Evolutionary conservation across 2,329 filamentous ascomycete genomes (phyloP).

Genomic region (Fusarium decemcellulare): DNA sequence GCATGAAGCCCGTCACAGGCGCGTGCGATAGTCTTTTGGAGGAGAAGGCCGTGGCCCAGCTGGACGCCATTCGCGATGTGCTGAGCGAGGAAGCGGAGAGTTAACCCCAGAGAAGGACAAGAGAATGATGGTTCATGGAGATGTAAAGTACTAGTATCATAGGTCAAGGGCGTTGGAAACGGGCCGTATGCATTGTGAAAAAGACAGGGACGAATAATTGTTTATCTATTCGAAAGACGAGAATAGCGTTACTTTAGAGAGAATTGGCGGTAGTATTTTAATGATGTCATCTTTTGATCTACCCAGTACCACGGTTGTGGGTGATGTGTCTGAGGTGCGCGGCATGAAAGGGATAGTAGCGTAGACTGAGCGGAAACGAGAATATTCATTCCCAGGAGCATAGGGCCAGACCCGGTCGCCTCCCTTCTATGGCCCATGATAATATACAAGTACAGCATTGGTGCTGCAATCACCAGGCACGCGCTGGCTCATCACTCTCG

Average conservation of each 20-base stretch:
- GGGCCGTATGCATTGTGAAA: constrained; percentile 38
- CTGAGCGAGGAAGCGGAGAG: constrained; percentile 66
- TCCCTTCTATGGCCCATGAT: constrained; percentile 35
- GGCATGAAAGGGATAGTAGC: background rate
- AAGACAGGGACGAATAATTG: constrained; percentile 32
- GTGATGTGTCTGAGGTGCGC: background rate
- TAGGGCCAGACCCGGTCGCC: constrained; percentile 11
- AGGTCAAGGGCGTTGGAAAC: constrained; percentile 45
- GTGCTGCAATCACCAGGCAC: constrained; percentile 34
- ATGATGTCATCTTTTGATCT: constrained; percentile 11
- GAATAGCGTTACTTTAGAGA: constrained; percentile 2
- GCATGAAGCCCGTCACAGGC: constrained; percentile 55
- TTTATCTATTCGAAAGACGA: constrained; percentile 22
- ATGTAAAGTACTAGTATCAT: constrained; percentile 45
- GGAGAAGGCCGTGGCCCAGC: constrained; percentile 79
- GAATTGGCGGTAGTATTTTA: constrained; percentile 2
- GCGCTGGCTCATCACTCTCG: constrained; percentile 26
- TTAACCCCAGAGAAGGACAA: constrained; percentile 34
- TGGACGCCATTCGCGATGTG: constrained; percentile 72
- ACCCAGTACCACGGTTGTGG: background rate
- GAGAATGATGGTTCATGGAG: constrained; percentile 31
- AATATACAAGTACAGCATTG: constrained; percentile 45
- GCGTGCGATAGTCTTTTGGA: constrained; percentile 77
- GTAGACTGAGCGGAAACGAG: constrained; percentile 30
- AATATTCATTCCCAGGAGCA: constrained; percentile 21